These are phyloP conservation scores for Sodiomyces alkalinus DNA, from an alignment of 2,329 filamentous ascomycete genomes.

Conservation along the genomic window DNA sequence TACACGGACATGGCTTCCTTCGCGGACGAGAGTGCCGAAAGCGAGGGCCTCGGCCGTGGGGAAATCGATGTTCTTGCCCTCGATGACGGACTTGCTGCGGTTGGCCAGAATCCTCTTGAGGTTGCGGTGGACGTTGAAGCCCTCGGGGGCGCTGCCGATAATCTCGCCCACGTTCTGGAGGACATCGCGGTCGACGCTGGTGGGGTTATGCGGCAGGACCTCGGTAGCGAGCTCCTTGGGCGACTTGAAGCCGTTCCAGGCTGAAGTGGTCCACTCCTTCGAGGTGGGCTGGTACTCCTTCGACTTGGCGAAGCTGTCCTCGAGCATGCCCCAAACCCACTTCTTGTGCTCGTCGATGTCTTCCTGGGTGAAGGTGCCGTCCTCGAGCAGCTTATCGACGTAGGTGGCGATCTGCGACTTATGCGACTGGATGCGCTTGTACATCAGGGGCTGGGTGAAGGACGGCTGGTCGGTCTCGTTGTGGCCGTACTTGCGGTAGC, in stretches of 20 bases:
- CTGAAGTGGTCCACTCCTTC: constrained; percentile 96
- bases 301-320: constrained; percentile 92
- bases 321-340: constrained; percentile 98
- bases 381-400: constrained; percentile 74
- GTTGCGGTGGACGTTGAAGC: constrained; percentile 84
- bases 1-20: constrained; percentile 93
- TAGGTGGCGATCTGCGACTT: constrained; percentile 81
- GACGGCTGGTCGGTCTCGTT: constrained; percentile 99
- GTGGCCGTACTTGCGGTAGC: constrained; percentile 97
- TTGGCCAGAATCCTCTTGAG: constrained; percentile 87
- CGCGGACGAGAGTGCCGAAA: constrained; percentile 77
- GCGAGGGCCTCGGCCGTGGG: constrained; percentile 91
- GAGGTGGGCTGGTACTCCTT: constrained; percentile 94
- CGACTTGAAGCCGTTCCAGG: constrained; percentile 99
- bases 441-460: constrained; percentile 99
- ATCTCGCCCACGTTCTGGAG: constrained; percentile 70
- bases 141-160: constrained; percentile 67
- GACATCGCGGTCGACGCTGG: constrained; percentile 57
- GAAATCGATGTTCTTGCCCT: constrained; percentile 95
- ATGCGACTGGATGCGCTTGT: constrained; percentile 87
- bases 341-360: constrained; percentile 98
- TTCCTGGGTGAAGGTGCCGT: constrained; percentile 92
- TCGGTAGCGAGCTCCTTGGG: constrained; percentile 95
- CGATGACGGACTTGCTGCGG: constrained; percentile 80
- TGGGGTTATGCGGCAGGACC: constrained; percentile 81